Conservation (phyloP, 345 rosid species). For the Firmiana major region DNA sequence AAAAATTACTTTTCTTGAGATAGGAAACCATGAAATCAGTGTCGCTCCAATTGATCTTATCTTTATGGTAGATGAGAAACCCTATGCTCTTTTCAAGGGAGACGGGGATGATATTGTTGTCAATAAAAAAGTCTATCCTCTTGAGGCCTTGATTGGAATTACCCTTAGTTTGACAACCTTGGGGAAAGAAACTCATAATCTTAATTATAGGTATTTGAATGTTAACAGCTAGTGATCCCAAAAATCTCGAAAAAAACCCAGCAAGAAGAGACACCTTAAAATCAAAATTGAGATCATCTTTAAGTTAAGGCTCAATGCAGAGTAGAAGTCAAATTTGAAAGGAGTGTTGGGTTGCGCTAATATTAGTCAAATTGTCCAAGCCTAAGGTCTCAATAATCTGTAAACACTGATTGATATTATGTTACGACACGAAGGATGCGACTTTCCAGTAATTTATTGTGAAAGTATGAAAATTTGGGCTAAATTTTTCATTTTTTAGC, state of each 20-base stretch:
- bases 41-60: slow-evolving; percentile 58
- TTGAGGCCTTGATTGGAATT: slow-evolving; percentile 65
- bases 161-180: slow-evolving; percentile 46
- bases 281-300: slow-evolving; percentile 54
- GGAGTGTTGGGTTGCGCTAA: slow-evolving; percentile 48
- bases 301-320: slow-evolving; percentile 46
- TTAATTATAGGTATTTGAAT: slow-evolving; percentile 44
- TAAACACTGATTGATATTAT: slow-evolving; percentile 19
- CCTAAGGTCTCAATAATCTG: slow-evolving; percentile 11
- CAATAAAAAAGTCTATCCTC: slow-evolving; percentile 41
- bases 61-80: slow-evolving; percentile 73
- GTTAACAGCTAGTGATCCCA: no score
- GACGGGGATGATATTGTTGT: slow-evolving; percentile 63
- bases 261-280: slow-evolving; percentile 51
- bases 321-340: slow-evolving; percentile 62
- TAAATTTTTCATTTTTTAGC: no score
- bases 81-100: slow-evolving; percentile 52
- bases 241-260: no score
- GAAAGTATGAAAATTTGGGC: no score
- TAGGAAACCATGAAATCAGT: slow-evolving; percentile 67
- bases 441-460: no score
- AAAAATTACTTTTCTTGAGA: slow-evolving; percentile 68
- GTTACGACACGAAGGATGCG: no score
- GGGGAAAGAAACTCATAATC: slow-evolving; percentile 46
- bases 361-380: slow-evolving; percentile 9